phyloP scores from a whole-genome alignment of 2,329 filamentous ascomycete species.

The Biscogniauxia sp. region DNA sequence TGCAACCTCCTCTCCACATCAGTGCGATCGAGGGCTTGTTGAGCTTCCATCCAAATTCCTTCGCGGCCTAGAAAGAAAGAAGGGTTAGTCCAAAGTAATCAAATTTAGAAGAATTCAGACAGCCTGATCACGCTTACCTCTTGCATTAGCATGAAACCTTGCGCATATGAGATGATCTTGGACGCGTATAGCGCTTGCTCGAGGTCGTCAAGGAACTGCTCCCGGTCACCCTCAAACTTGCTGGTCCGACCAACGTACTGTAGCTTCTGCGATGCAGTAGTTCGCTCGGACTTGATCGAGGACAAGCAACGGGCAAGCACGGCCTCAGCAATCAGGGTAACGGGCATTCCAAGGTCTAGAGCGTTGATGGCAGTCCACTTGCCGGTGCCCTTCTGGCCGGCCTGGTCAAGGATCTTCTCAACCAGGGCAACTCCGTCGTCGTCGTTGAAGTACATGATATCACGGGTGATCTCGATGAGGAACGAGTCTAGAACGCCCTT shows the following conservation, averaged over 20 bases:
- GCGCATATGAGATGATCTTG: conserved; percentile 99
- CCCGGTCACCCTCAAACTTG: conserved; percentile 85
- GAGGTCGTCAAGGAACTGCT: conserved; percentile 92
- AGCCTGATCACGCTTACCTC: conserved; percentile 60
- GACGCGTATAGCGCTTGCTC: conserved; percentile 99
- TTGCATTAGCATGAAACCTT: conserved; percentile 99
- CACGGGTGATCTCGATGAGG: conserved; percentile 97
- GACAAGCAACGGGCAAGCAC: conserved; percentile 94
- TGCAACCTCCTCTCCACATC: conserved; percentile 99
- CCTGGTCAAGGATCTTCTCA: conserved; percentile 98
- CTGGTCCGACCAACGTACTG: conserved; percentile 69
- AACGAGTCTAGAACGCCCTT: conserved; percentile 98
- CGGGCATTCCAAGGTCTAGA: conserved; percentile 96
- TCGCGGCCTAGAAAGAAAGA: conserved; percentile 66
- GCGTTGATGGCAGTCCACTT: conserved; percentile 99
- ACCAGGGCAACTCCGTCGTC: conserved; percentile 87
- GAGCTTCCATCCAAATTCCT: conserved; percentile 96
- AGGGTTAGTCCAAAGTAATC: conserved; percentile 5
- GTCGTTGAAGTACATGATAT: conserved; percentile 98
- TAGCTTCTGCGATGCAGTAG: conserved; percentile 75
- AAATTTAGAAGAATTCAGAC: conserved; percentile 15
- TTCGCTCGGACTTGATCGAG: conserved; percentile 90
- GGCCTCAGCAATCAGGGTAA: conserved; percentile 95
- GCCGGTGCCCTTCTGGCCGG: conserved; percentile 98
- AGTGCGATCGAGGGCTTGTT: conserved; percentile 99